phyloP scores from a whole-genome alignment of 805 yeast genomes.

The Lipomyces lipofer region DNA sequence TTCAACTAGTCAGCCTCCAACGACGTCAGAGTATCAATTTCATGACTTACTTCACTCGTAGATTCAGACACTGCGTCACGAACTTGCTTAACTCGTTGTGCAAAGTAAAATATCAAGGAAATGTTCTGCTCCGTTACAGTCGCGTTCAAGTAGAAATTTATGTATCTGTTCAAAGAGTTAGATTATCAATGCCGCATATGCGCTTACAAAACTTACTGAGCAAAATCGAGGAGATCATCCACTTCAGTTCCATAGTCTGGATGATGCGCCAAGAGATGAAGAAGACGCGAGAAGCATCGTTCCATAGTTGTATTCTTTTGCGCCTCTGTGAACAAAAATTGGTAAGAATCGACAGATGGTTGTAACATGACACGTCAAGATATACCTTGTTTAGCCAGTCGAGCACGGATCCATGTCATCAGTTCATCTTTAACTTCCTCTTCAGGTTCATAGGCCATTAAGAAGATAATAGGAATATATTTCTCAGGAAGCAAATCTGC shows the following conservation, averaged over 20 bases:
- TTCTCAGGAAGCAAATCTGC: slow-evolving; percentile 58
- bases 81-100: slow-evolving; percentile 77
- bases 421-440: slow-evolving; percentile 50
- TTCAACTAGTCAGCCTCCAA: slow-evolving; percentile 8
- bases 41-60: slow-evolving; percentile 36
- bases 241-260: slow-evolving; percentile 49
- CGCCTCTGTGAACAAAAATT: slow-evolving; percentile 10
- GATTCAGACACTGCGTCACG: slow-evolving; percentile 54
- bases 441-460: slow-evolving; percentile 76
- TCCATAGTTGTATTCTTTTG: slow-evolving; percentile 51
- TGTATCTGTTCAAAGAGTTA: too few relatives aligned
- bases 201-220: too few relatives aligned
- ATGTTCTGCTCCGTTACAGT: slow-evolving; percentile 67
- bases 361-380: not conserved
- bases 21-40: not conserved
- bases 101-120: slow-evolving; percentile 70
- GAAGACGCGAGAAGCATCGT: slow-evolving; percentile 61
- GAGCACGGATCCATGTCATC: slow-evolving; percentile 70
- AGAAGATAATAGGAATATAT: slow-evolving; percentile 67
- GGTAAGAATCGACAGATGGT: not conserved
- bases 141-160: slow-evolving; percentile 58
- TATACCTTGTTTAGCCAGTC: slow-evolving; percentile 41
- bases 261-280: slow-evolving; percentile 75
- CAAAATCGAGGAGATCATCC: slow-evolving; percentile 44
- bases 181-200: too few relatives aligned